phyloP scores from a whole-genome alignment of 2,329 filamentous ascomycete genomes.

The Incumbomyces delicatus region DNA sequence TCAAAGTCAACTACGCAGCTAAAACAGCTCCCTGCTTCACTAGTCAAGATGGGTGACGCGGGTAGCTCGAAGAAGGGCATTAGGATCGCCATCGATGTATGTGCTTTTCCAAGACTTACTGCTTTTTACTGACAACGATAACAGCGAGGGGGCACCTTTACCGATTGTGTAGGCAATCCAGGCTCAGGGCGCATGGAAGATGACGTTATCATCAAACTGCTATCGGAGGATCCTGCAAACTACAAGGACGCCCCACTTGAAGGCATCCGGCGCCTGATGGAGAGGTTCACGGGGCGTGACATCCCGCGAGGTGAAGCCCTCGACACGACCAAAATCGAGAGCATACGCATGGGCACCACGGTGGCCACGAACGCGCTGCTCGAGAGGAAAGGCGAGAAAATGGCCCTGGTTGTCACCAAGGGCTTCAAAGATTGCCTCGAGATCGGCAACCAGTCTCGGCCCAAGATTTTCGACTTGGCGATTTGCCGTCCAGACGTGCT shows the following conservation, averaged over 20 bases:
- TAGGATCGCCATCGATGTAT: constrained; percentile 30
- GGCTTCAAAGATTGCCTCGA: constrained; percentile 80
- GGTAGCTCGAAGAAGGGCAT: constrained; percentile 21
- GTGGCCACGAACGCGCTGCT: constrained; percentile 87
- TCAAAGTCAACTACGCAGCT: too few species aligned
- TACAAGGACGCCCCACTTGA: constrained; percentile 86
- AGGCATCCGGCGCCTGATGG: constrained; percentile 78
- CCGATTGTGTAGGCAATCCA: constrained; percentile 79
- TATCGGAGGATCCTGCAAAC: constrained; percentile 82
- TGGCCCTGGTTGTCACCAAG: constrained; percentile 76
- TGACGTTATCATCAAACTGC: constrained; percentile 75
- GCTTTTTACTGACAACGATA: constrained; percentile 12
- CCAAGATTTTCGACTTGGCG: constrained; percentile 82
- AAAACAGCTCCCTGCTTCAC: too few species aligned
- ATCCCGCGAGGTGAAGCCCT: constrained; percentile 71
- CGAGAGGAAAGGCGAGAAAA: constrained; percentile 81
- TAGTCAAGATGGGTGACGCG: constrained; percentile 17
- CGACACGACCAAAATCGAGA: constrained; percentile 75
- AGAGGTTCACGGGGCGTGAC: constrained; percentile 62
- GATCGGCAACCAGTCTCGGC: constrained; percentile 84
- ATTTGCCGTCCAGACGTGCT: constrained; percentile 80
- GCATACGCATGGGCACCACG: constrained; percentile 91
- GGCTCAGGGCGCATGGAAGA: constrained; percentile 58
- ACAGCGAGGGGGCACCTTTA: constrained; percentile 77
- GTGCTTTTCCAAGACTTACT: constrained; percentile 2